Percentiles rank a stretch among this genome's conserved stretches.
Conservation (phyloP, 768 basidiomycete species). For the Arthromyces matolae region DNA sequence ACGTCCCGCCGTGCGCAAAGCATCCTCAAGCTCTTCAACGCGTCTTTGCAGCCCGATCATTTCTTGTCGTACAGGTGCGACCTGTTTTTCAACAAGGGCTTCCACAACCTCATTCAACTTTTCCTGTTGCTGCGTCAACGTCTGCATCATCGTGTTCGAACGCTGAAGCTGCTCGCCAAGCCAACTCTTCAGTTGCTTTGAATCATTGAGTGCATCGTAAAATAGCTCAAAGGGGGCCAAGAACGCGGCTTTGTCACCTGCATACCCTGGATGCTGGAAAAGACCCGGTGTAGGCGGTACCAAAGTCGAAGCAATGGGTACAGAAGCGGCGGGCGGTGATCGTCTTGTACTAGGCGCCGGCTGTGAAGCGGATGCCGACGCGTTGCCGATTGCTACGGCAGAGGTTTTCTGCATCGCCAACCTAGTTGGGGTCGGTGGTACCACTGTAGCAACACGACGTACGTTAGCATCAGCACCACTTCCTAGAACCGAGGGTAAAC, state of each 20-base stretch:
- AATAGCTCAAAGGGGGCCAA: conserved; percentile 80
- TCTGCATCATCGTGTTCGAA: conserved; percentile 51
- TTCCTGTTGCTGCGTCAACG: conserved; percentile 58
- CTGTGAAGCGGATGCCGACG: conserved; percentile 25
- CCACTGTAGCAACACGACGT: conserved; percentile 52
- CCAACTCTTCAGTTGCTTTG: conserved; percentile 75
- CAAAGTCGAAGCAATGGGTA: conserved; percentile 63
- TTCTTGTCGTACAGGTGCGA: conserved; percentile 59
- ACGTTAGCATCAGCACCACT: conserved; percentile 35
- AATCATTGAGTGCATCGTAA: conserved; percentile 81
- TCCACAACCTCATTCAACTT: conserved; percentile 58
- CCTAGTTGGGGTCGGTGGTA: conserved; percentile 71
- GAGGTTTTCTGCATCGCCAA: conserved; percentile 44
- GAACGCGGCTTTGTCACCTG: conserved; percentile 71
- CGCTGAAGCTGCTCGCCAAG: conserved; percentile 68
- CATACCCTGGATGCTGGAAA: conserved; percentile 56
- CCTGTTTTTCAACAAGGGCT: conserved; percentile 55
- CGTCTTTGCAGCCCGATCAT: conserved; percentile 54
- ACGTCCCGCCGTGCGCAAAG: conserved; percentile 28
- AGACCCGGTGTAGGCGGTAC: conserved; percentile 70
- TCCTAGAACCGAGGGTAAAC: conserved; percentile 51
- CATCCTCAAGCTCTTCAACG: conserved; percentile 67
- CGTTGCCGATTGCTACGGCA: conserved; percentile 9
- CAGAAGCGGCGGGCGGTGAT: conserved; percentile 55
- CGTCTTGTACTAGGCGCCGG: conserved; percentile 25